phyloP scores from a whole-genome alignment of 805 yeast species.

The Saccharomycopsis lassenensis region DNA sequence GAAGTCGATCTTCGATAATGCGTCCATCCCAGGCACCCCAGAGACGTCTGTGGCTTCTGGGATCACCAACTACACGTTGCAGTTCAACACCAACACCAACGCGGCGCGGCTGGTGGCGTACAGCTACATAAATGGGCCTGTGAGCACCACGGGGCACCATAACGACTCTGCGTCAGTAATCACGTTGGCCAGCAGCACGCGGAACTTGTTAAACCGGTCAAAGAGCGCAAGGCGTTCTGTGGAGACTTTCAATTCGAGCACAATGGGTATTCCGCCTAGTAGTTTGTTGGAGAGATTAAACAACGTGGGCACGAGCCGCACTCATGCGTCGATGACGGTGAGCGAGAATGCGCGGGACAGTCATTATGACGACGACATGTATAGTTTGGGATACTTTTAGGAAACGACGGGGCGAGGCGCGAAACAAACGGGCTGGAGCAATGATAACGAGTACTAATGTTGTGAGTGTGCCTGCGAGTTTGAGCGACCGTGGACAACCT shows the following conservation, averaged over 20 bases:
- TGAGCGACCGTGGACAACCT: no score
- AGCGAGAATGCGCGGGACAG: no score
- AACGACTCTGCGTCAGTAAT: slow-evolving; percentile 17
- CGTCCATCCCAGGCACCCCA: slow-evolving; percentile 10
- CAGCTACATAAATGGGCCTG: slow-evolving; percentile 10
- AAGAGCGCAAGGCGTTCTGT: slow-evolving; percentile 17
- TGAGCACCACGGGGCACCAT: no score
- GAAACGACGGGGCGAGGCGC: no score
- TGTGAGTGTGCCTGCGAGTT: no score
- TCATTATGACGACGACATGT: no score
- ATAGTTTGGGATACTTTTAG: no score
- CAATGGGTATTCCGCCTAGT: slow-evolving; percentile 18
- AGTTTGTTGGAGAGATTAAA: slow-evolving; percentile 17
- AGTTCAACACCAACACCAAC: slow-evolving; percentile 5
- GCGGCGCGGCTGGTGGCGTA: slow-evolving; percentile 12
- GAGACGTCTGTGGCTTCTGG: slow-evolving; percentile 15
- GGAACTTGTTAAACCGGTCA: slow-evolving; percentile 15
- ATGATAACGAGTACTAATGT: no score
- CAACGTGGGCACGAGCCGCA: no score
- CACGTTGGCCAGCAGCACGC: slow-evolving; percentile 16
- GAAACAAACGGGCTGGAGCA: no score
- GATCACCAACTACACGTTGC: slow-evolving; percentile 4
- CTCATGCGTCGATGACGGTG: no score
- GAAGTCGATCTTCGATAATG: no score
- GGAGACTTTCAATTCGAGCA: slow-evolving; percentile 18